Percentiles rank a stretch among this genome's conserved stretches.
Conservation (phyloP, 2,329 filamentous ascomycete species). For the Sordariomycetes sp. region DNA sequence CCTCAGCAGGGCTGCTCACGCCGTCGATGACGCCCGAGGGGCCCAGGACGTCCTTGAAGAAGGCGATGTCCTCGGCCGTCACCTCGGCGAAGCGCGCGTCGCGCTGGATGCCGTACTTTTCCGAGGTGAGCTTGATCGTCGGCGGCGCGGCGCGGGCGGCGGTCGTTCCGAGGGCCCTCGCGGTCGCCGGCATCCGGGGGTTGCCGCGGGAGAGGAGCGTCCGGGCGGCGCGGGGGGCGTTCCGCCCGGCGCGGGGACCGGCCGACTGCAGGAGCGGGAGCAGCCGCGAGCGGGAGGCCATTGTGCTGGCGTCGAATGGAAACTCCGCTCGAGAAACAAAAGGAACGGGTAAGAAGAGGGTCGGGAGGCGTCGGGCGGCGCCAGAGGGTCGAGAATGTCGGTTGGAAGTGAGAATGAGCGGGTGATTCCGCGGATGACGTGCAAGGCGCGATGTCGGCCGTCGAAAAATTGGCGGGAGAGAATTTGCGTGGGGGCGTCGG, state of each 20-base stretch:
- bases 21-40: slow-evolving; percentile 75
- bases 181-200: background rate
- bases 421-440: background rate
- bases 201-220: background rate
- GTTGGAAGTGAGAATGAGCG: background rate
- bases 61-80: slow-evolving; percentile 64
- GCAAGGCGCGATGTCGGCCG: background rate
- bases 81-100: slow-evolving; percentile 63
- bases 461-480: background rate
- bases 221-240: background rate
- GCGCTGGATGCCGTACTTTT: slow-evolving; percentile 71
- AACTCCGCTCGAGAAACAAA: background rate
- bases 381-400: background rate
- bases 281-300: slow-evolving; percentile 10
- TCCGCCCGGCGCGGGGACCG: slow-evolving; percentile 7
- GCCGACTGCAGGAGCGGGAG: slow-evolving; percentile 9
- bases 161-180: background rate
- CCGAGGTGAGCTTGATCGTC: slow-evolving; percentile 59
- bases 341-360: background rate
- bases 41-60: slow-evolving; percentile 73
- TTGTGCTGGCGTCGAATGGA: background rate
- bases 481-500: background rate
- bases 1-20: slow-evolving; percentile 46
- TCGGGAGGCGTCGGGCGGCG: background rate
- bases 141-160: slow-evolving; percentile 8